Evolutionary conservation across 805 yeast species (phyloP).

Genomic region (Saturnispora hagleri): DNA sequence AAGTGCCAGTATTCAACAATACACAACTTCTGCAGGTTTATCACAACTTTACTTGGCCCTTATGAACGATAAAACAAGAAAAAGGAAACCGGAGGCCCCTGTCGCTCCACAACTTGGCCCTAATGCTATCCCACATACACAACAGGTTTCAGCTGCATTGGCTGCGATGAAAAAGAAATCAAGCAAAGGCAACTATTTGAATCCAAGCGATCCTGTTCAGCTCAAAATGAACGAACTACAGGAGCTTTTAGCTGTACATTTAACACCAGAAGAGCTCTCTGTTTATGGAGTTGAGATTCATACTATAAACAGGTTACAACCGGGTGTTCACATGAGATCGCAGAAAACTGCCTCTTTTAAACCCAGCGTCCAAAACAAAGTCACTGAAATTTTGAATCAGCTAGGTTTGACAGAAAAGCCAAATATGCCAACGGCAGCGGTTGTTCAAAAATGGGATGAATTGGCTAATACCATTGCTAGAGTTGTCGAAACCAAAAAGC

Average conservation of each 20-base stretch:
- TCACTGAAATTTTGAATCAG: constrained; percentile 59
- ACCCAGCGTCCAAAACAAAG: constrained; percentile 62
- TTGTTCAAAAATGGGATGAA: constrained; percentile 68
- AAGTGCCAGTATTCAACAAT: constrained; percentile 66
- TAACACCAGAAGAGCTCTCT: constrained; percentile 71
- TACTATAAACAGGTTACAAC: constrained; percentile 51
- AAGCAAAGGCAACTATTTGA: constrained; percentile 2
- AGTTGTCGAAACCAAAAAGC: constrained; percentile 75
- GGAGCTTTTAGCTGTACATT: constrained; percentile 39
- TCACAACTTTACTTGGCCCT: constrained; percentile 76
- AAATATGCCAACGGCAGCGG: constrained; percentile 75
- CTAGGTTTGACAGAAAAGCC: constrained; percentile 75
- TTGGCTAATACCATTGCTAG: constrained; percentile 60
- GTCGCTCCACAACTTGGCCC: constrained; percentile 50
- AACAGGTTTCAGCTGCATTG: constrained; percentile 18
- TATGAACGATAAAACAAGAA: constrained; percentile 59
- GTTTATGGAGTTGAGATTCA: constrained; percentile 78
- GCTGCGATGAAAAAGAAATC: constrained; percentile 9
- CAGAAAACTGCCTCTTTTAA: constrained; percentile 68
- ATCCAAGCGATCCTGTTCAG: constrained; percentile 11
- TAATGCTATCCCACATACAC: constrained; percentile 43
- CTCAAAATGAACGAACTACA: constrained; percentile 19
- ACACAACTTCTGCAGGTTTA: constrained; percentile 78
- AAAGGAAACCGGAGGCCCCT: constrained; percentile 42
- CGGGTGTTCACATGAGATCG: constrained; percentile 81